Conservation (phyloP, 192 early-diverging fungal species). For the Rhizophagus clarus region DNA sequence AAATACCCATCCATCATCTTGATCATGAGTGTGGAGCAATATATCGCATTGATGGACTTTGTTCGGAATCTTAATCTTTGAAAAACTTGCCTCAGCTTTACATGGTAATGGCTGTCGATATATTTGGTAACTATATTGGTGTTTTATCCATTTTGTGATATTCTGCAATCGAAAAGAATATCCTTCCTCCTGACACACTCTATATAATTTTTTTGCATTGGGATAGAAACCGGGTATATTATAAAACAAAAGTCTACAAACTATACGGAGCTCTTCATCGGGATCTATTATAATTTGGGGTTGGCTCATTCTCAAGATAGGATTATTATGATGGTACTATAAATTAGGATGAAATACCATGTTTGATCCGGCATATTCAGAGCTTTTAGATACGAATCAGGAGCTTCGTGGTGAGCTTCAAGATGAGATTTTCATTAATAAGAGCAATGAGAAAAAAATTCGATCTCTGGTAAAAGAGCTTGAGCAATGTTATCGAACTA, state of each 20-base stretch:
- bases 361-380: constrained; percentile 6
- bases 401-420: constrained; percentile 6
- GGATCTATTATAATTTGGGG: no score
- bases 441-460: constrained; percentile 10
- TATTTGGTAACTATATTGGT: constrained; percentile 21
- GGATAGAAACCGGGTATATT: no score
- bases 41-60: no score
- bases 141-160: constrained; percentile 16
- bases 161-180: constrained; percentile 15
- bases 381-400: background rate
- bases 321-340: no score
- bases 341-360: no score
- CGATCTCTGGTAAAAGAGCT: background rate
- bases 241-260: no score
- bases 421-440: constrained; percentile 6
- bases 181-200: background rate
- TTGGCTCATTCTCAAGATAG: no score
- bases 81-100: constrained; percentile 21
- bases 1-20: no score
- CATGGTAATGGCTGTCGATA: background rate
- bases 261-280: no score
- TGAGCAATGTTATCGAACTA: constrained; percentile 10
- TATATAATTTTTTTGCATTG: no score
- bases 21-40: no score
- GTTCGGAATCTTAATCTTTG: no score